phyloP scores from a whole-genome alignment of 805 yeast species.

The Clavispora asparagi region DNA sequence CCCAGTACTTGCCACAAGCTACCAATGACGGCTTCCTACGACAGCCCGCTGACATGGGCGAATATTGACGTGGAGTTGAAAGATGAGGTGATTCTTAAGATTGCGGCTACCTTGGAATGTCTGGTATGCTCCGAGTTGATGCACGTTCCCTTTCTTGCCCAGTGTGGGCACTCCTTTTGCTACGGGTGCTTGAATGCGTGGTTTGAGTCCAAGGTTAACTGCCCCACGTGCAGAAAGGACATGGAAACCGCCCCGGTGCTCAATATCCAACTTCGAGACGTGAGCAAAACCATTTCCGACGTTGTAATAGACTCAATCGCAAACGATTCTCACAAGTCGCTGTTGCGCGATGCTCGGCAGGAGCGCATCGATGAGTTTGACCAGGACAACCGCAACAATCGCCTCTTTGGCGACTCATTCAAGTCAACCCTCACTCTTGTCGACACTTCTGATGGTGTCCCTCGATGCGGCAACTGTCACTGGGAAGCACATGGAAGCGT shows the following conservation, averaged over 20 bases:
- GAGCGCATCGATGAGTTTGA: slow-evolving; percentile 32
- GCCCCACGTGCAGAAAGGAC: slow-evolving; percentile 62
- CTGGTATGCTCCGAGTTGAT: slow-evolving; percentile 66
- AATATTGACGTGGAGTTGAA: slow-evolving; percentile 16
- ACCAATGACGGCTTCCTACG: slow-evolving; percentile 12
- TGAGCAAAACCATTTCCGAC: slow-evolving; percentile 33
- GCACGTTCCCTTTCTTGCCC: slow-evolving; percentile 57
- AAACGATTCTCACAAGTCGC: slow-evolving; percentile 19
- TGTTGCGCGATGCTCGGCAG: slow-evolving; percentile 20
- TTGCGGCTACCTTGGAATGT: slow-evolving; percentile 41
- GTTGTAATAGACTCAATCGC: slow-evolving; percentile 31
- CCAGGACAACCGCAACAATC: slow-evolving; percentile 31
- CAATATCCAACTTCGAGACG: slow-evolving; percentile 48
- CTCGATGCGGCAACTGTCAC: slow-evolving; percentile 70
- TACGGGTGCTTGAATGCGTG: slow-evolving; percentile 59
- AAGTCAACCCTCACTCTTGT: slow-evolving; percentile 47
- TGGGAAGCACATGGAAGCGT: slow-evolving; percentile 69
- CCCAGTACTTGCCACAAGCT: neutral
- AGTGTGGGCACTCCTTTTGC: slow-evolving; percentile 75
- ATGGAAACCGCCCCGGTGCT: slow-evolving; percentile 47
- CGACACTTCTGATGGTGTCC: slow-evolving; percentile 66
- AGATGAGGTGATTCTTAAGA: slow-evolving; percentile 16
- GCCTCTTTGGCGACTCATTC: slow-evolving; percentile 49
- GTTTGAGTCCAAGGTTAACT: slow-evolving; percentile 53
- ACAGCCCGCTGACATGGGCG: slow-evolving; percentile 10